A percentile compares a stretch with the other conserved stretches of the same genome.
These are phyloP conservation scores for Albophoma yamanashiensis DNA, from an alignment of 2,329 filamentous ascomycete species.

Conservation along the genomic window DNA sequence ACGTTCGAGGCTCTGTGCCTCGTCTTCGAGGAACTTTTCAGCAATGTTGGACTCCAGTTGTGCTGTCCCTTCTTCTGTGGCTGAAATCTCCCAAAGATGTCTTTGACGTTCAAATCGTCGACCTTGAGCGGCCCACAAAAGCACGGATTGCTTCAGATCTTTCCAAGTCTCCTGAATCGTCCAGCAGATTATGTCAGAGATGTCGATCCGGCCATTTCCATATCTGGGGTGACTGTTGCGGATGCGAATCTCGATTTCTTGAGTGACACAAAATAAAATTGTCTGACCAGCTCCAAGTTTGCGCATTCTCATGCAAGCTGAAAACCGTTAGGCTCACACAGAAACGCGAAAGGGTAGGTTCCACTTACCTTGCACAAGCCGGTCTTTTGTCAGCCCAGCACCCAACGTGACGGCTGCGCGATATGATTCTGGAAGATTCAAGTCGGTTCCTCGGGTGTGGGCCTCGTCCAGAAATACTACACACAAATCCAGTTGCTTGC, in stretches of 20 bases:
- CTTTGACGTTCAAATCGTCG: constrained; percentile 33
- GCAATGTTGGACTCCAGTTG: not conserved
- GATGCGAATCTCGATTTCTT: constrained; percentile 48
- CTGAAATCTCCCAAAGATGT: constrained; percentile 16
- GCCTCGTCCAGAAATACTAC: constrained; percentile 59
- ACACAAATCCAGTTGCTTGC: constrained; percentile 43
- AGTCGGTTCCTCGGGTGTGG: constrained; percentile 58
- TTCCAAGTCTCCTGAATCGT: constrained; percentile 44
- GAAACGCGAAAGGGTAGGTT: not conserved
- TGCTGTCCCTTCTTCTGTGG: not conserved
- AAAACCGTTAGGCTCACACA: not conserved
- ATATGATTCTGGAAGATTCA: constrained; percentile 45
- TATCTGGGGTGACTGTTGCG: not conserved
- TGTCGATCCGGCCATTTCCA: constrained; percentile 27
- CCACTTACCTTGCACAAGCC: constrained; percentile 51
- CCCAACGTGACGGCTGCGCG: constrained; percentile 58
- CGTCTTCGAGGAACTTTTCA: not conserved
- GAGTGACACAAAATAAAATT: constrained; percentile 45
- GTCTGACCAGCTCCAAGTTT: constrained; percentile 55
- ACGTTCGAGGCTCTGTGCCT: constrained; percentile 1
- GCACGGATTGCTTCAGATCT: constrained; percentile 37
- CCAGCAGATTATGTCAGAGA: constrained; percentile 46
- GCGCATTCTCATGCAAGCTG: constrained; percentile 58
- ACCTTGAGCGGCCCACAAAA: constrained; percentile 53
- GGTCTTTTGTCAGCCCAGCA: constrained; percentile 53